Evolutionary conservation across 164 flowering plant genomes (phyloP).

Genomic region (Berberis vulgaris): DNA sequence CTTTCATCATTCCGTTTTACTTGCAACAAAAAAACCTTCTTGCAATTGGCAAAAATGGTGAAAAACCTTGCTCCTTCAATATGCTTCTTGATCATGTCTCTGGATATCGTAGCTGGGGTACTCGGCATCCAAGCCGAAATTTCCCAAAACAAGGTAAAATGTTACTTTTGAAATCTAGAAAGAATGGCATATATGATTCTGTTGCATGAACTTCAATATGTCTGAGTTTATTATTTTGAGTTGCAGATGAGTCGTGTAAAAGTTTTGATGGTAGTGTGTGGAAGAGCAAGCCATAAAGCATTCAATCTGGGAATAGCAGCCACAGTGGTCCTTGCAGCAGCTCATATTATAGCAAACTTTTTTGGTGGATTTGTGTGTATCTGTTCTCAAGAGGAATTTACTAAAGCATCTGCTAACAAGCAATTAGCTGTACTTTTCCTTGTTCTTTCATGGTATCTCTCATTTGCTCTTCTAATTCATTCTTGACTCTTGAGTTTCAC

Average conservation of each 20-base stretch:
- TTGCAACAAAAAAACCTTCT: no score
- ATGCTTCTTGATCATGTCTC: no score
- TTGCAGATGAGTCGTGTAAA: slow-evolving; percentile 64
- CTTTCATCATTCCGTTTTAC: no score
- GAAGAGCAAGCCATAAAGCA: slow-evolving; percentile 71
- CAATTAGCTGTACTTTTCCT: slow-evolving; percentile 61
- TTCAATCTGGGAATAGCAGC: slow-evolving; percentile 71
- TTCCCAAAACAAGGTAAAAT: no score
- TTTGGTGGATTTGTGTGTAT: slow-evolving; percentile 69
- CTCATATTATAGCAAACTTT: slow-evolving; percentile 67
- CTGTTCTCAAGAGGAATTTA: slow-evolving; percentile 52
- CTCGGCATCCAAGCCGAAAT: no score
- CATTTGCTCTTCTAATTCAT: background rate
- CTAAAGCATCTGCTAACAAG: slow-evolving; percentile 47
- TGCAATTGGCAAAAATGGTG: no score
- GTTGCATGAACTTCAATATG: no score
- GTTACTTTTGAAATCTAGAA: no score
- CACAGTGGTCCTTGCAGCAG: slow-evolving; percentile 41
- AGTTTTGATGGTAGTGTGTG: slow-evolving; percentile 76
- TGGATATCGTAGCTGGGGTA: no score
- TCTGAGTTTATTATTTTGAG: no score
- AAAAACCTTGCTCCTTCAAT: no score
- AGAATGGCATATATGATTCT: no score
- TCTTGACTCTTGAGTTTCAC: background rate
- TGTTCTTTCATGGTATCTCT: slow-evolving; percentile 57